Evolutionary conservation across 73 alveolate genomes (phyloP), one percentile per base, ranked within the genome.

Genomic region (Symbiodinium pilosum): DNA sequence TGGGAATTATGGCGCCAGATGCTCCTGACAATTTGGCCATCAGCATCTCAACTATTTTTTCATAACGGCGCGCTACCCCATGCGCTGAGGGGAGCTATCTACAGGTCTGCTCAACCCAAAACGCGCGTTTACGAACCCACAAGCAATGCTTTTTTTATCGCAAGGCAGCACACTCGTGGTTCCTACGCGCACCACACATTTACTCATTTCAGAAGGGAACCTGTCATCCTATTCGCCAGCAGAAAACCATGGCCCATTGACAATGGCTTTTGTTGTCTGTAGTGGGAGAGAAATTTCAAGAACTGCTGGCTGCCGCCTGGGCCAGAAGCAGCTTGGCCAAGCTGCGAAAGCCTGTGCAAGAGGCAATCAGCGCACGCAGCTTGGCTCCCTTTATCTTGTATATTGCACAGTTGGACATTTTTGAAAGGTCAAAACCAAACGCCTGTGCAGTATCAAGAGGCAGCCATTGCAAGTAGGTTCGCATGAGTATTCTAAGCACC

Each of bases 241-340:
- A n/a, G n/a, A n/a, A n/a, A n/a, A n/a, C n/a, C n/a, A n/a, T n/a
- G n/a, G n/a, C n/a, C n/a, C n/a, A n/a, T n/a, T n/a, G n/a, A n/a
- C n/a, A n/a, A n/a, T n/a, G n/a, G n/a, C n/a, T n/a, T n/a, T n/a
- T n/a, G n/a, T n/a, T n/a, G n/a, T n/a, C n/a, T n/a, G n/a, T n/a
- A n/a, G n/a, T n/a, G n/a, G n/a, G n/a, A n/a, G n/a, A n/a, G n/a
- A n/a, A n/a, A n/a, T n/a, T n/a, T n/a, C n/a, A n/a, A n/a, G n/a
- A n/a, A n/a, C n/a, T n/a, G n/a, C n/a, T n/a, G n/a, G n/a, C n/a
- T n/a, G n/a, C n/a, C n/a, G 24, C 96, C 96, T 64, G 96, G 96
- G n/a, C 96, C 51, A 21, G 87, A 38, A 1, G 96, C 96, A 43
- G 77, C 77, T 8, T 64, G 21, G 7, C 87, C 96, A 18, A 81